Conservation (phyloP, 2,329 filamentous ascomycete genomes). For the Penicillium sp. region DNA sequence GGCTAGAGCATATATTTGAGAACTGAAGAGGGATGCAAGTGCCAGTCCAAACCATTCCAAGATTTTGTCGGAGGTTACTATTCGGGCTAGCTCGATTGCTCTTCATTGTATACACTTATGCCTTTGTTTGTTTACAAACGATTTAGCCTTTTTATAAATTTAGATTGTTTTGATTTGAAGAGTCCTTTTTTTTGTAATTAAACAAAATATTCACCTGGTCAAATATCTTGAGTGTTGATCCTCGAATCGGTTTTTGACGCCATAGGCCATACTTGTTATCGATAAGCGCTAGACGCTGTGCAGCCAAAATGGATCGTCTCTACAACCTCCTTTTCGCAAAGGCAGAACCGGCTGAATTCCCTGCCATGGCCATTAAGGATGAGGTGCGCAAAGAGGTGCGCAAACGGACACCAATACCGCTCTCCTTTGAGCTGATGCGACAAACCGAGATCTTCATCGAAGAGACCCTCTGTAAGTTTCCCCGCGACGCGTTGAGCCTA, state of each 20-base stretch:
- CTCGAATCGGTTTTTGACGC: conserved; percentile 7
- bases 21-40: too few relatives aligned
- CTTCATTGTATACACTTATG: too few relatives aligned
- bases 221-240: neutral
- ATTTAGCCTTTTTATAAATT: too few relatives aligned
- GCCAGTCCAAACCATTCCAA: too few relatives aligned
- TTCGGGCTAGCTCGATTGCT: too few relatives aligned
- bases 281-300: conserved; percentile 19
- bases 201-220: neutral
- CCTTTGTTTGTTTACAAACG: too few relatives aligned
- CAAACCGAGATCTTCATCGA: conserved; percentile 74
- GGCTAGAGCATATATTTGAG: too few relatives aligned
- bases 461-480: conserved; percentile 66
- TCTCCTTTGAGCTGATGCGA: conserved; percentile 66
- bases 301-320: neutral
- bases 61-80: too few relatives aligned
- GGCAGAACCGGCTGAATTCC: too few relatives aligned
- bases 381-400: conserved; percentile 43
- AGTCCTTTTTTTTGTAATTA: too few relatives aligned
- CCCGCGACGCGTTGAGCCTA: neutral
- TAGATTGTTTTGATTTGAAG: too few relatives aligned
- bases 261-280: conserved; percentile 15
- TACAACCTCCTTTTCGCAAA: neutral
- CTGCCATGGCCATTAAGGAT: conserved; percentile 20
- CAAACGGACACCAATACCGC: conserved; percentile 57